A percentile compares a stretch with the other conserved stretches of the same genome.
Evolutionary conservation across 306 rosid genomes (phyloP).

Genomic region (Gynostemma pentaphyllum): DNA sequence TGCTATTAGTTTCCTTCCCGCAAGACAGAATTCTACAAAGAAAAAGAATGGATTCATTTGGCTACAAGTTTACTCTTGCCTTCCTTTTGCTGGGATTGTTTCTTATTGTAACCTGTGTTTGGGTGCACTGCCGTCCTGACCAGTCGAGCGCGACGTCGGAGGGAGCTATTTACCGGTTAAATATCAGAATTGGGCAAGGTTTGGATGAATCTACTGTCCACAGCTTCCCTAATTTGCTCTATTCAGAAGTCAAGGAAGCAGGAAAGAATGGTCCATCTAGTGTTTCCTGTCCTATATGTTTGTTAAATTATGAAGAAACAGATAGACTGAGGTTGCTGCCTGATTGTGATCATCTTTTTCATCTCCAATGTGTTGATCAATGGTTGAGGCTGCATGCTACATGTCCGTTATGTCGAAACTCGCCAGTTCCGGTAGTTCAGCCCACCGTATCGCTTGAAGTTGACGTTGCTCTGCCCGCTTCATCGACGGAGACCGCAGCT

Average conservation of each 20-base stretch:
- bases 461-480: too few species aligned
- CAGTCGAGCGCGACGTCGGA: too few species aligned
- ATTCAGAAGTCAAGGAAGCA: slow-evolving; percentile 22
- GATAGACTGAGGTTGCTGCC: slow-evolving; percentile 36
- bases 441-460: too few species aligned
- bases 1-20: too few species aligned
- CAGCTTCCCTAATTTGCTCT: slow-evolving; percentile 21
- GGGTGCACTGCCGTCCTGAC: too few species aligned
- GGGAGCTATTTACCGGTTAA: too few species aligned
- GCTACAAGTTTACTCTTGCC: too few species aligned
- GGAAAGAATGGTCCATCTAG: slow-evolving; percentile 1
- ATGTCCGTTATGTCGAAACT: slow-evolving; percentile 41
- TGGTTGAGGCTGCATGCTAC: slow-evolving; percentile 40
- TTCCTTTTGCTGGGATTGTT: too few species aligned
- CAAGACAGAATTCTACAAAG: too few species aligned
- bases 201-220: slow-evolving; percentile 10
- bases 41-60: too few species aligned
- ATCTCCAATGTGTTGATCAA: slow-evolving; percentile 38
- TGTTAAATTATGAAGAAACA: slow-evolving; percentile 37
- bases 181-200: background rate
- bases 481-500: too few species aligned
- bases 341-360: slow-evolving; percentile 48
- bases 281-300: slow-evolving; percentile 35
- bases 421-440: background rate
- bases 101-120: too few species aligned